phyloP scores from a whole-genome alignment of 2,329 filamentous ascomycete genomes.

The Trichoderma citrinoviride region DNA sequence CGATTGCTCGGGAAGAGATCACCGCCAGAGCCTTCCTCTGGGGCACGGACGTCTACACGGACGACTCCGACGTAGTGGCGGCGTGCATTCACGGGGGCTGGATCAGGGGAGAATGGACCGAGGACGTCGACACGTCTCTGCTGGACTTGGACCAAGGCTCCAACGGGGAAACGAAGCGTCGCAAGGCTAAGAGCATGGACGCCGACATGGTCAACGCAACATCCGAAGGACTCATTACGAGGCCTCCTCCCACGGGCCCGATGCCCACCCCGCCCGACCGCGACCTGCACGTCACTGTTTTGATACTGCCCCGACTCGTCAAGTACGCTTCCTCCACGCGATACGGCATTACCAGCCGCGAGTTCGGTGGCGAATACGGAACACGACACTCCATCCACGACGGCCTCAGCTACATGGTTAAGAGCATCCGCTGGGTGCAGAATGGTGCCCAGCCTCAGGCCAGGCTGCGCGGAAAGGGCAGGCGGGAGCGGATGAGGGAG shows the following conservation, averaged over 20 bases:
- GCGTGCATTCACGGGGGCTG: constrained; percentile 92
- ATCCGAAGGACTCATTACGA: constrained; percentile 46
- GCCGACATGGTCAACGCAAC: constrained; percentile 35
- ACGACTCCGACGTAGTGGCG: constrained; percentile 90
- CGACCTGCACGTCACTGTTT: constrained; percentile 82
- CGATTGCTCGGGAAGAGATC: constrained; percentile 74
- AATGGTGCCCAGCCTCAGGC: constrained; percentile 63
- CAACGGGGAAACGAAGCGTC: constrained; percentile 31
- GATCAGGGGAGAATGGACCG: constrained; percentile 83
- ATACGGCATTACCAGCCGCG: constrained; percentile 77
- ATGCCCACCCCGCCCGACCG: constrained; percentile 63
- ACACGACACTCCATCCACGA: constrained; percentile 61
- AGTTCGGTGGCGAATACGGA: constrained; percentile 61
- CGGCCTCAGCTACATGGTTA: constrained; percentile 84
- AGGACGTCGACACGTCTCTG: constrained; percentile 69
- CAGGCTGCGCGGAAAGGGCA: constrained; percentile 53
- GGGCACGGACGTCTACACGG: constrained; percentile 93
- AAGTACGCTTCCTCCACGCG: constrained; percentile 73
- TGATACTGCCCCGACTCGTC: constrained; percentile 77
- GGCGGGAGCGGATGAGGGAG: constrained; percentile 57
- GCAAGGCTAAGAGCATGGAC: constrained; percentile 32
- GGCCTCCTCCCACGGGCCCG: constrained; percentile 60
- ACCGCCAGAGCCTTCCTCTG: constrained; percentile 77
- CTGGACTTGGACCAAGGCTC: constrained; percentile 52
- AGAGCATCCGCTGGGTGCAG: constrained; percentile 79